Conservation (phyloP, 352 stramenopile genomes). For the Phytophthora pseudosyringae region DNA sequence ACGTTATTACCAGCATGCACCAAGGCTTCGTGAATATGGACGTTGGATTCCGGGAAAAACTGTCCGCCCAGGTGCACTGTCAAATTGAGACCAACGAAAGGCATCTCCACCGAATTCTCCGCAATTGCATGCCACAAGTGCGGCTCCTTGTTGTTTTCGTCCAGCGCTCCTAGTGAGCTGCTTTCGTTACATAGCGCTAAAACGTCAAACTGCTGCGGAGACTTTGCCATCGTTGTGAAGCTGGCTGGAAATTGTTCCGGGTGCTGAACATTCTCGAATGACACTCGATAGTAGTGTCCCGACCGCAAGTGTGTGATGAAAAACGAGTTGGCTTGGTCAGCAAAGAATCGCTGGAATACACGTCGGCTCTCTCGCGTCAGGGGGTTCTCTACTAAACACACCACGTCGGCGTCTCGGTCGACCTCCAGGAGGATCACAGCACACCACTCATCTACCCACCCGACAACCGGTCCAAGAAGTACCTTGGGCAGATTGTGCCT, state of each 20-base stretch:
- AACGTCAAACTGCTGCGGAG: slow-evolving; percentile 45
- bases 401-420: slow-evolving; percentile 56
- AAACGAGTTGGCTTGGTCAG: slow-evolving; percentile 60
- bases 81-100: slow-evolving; percentile 54
- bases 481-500: slow-evolving; percentile 37
- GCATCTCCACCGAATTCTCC: slow-evolving; percentile 31
- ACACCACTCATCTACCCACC: slow-evolving; percentile 65
- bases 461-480: slow-evolving; percentile 71
- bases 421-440: slow-evolving; percentile 74
- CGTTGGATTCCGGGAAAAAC: slow-evolving; percentile 39
- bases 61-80: slow-evolving; percentile 62
- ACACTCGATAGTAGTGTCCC: slow-evolving; percentile 64
- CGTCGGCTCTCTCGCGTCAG: slow-evolving; percentile 50
- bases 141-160: not conserved
- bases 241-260: slow-evolving; percentile 42
- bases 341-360: slow-evolving; percentile 61
- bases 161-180: not conserved
- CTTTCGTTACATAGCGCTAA: slow-evolving; percentile 46
- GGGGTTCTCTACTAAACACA: slow-evolving; percentile 58
- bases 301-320: slow-evolving; percentile 63
- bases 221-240: slow-evolving; percentile 52
- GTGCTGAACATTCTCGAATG: slow-evolving; percentile 55
- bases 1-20: slow-evolving; percentile 25
- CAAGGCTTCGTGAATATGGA: slow-evolving; percentile 42
- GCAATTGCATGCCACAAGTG: slow-evolving; percentile 42